Evolutionary conservation across 1,284 basidiomycete genomes (phyloP).

Genomic region (Xerocomus nothofagi): DNA sequence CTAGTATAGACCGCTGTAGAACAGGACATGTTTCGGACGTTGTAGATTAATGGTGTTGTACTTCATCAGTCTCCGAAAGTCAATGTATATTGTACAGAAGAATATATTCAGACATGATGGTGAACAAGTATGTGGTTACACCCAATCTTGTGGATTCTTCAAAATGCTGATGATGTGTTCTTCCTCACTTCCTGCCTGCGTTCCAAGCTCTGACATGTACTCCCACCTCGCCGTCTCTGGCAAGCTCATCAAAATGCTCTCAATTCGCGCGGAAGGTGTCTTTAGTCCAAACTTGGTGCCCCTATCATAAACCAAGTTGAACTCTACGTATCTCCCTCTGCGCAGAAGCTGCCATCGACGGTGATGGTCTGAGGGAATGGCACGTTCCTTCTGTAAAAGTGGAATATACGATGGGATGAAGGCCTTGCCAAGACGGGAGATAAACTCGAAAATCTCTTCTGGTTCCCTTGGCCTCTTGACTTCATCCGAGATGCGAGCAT

Average conservation of each 20-base stretch:
- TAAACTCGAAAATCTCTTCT: slow-evolving; percentile 75
- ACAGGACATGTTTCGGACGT: neutral
- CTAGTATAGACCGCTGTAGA: neutral
- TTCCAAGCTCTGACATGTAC: slow-evolving; percentile 83
- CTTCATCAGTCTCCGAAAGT: neutral
- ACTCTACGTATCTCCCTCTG: slow-evolving; percentile 91
- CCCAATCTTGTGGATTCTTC: slow-evolving; percentile 74
- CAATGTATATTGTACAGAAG: too few relatives aligned
- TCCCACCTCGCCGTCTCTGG: slow-evolving; percentile 94
- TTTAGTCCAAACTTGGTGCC: slow-evolving; percentile 88
- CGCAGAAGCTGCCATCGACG: slow-evolving; percentile 90
- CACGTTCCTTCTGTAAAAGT: slow-evolving; percentile 65
- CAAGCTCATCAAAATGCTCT: slow-evolving; percentile 91
- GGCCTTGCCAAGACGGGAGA: slow-evolving; percentile 69
- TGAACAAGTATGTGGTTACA: slow-evolving; percentile 15
- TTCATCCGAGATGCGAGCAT: slow-evolving; percentile 52
- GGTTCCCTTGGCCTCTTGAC: slow-evolving; percentile 53
- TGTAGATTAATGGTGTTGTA: too few relatives aligned
- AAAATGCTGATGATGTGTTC: slow-evolving; percentile 34
- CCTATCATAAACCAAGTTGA: slow-evolving; percentile 88
- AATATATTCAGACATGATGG: too few relatives aligned
- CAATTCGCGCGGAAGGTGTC: slow-evolving; percentile 89
- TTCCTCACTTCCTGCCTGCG: slow-evolving; percentile 68
- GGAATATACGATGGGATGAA: slow-evolving; percentile 91
- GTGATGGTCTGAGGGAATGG: slow-evolving; percentile 61